Percentiles rank a stretch among this genome's conserved stretches.
Conservation (phyloP, 2,329 filamentous ascomycete genomes). For the Phialophora verrucosa region DNA sequence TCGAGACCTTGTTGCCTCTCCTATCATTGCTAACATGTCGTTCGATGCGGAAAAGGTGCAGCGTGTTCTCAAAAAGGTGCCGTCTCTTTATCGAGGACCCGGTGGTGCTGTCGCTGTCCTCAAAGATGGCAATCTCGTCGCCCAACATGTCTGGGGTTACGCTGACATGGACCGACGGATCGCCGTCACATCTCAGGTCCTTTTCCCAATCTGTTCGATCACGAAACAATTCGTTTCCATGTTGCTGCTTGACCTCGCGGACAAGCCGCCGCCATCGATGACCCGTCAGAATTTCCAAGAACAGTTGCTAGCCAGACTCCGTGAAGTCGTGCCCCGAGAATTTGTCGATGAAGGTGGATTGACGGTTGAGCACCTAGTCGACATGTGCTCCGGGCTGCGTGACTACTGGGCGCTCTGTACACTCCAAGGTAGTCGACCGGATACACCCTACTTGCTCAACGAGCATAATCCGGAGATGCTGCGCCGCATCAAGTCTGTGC, state of each 20-base stretch:
- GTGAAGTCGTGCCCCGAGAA: constrained; percentile 40
- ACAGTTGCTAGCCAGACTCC: constrained; percentile 43
- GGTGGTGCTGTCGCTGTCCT: constrained; percentile 53
- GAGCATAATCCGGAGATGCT: constrained; percentile 42
- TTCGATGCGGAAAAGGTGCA: constrained; percentile 15
- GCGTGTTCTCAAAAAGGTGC: constrained; percentile 30
- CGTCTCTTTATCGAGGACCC: constrained; percentile 46
- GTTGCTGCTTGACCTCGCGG: constrained; percentile 46
- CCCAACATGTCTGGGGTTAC: constrained; percentile 52
- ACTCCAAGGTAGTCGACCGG: constrained; percentile 52
- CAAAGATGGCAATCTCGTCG: constrained; percentile 51
- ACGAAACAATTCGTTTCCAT: constrained; percentile 49
- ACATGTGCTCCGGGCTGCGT: constrained; percentile 53
- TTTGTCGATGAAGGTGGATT: constrained; percentile 42
- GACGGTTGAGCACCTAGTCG: constrained; percentile 47
- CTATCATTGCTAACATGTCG: constrained; percentile 12
- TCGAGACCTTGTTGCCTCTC: constrained; percentile 7
- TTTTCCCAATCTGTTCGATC: constrained; percentile 61
- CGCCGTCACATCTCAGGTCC: constrained; percentile 46
- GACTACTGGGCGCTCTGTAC: constrained; percentile 55
- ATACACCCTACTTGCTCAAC: constrained; percentile 48
- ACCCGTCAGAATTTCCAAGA: constrained; percentile 42
- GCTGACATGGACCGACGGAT: constrained; percentile 50
- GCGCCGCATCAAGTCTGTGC: constrained; percentile 46
- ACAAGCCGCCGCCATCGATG: constrained; percentile 41